Base-by-base conservation (phyloP, 2,329 filamentous ascomycete species). In the Colletotrichum eremochloae region DNA sequence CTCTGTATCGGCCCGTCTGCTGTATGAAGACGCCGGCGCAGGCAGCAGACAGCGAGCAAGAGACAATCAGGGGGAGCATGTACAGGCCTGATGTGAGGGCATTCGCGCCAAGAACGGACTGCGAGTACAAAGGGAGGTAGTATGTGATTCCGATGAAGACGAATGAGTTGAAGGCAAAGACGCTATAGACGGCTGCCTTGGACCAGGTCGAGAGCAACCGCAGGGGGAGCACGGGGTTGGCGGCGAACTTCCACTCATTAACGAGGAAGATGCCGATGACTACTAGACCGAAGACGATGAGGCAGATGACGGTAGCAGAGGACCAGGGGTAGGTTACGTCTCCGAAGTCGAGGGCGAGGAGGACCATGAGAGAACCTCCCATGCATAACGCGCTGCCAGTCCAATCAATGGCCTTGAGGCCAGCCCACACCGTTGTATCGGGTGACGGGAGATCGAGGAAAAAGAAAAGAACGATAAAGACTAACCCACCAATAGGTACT, bases 261-360 rank as follows among this genome's bases (percentile, higher is more conserved):
- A 78, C 69, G 29, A 77, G 71, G 66, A 87, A 86, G 0, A 74
- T 71, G n/a, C 78, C 63, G 2, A 85, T 74, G 3, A 81, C 82
- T 0, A 86, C 78, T 2, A 82, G 80, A 3, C 89, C 89, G 12
- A 90, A 75, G 5, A 90, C 83, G 42, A 86, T 80, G 76, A 86
- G 84, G 63, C 80, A 82, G 42, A 87, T 84, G 67, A 87, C 82
- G 73, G 82, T 84, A 15, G 80, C 81, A 0, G 93, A 95, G 60
- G 84, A 82, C 94, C 94, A 97, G 1, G 95, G 92, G 75, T 89
- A 90, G 31, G 86, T 86, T 65, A 94, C 89, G 62, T 94, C 95
- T 64, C 68, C 77, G 40, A 71, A 78, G 4, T 73, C 74, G 18
- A 78, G 55, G 2, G 81, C 66, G 18, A 83, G 76, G 24, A 82